Percentiles rank a stretch among this genome's conserved stretches.
Evolutionary conservation across 768 basidiomycete species (phyloP).

Genomic region (Psilocybe cyanescens): DNA sequence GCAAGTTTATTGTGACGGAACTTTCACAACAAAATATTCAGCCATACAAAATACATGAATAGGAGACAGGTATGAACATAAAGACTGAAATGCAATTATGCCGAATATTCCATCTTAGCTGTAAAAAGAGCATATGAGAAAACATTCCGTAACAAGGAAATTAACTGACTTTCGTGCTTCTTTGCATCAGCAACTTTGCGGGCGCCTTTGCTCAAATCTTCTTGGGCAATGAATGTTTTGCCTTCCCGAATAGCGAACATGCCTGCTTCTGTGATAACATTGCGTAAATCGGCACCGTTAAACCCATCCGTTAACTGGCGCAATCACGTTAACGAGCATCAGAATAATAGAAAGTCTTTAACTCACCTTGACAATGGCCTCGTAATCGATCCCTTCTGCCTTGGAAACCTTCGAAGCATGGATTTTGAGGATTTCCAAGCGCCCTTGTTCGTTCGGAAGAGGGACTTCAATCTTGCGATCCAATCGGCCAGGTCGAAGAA

Average conservation of each 20-base stretch:
- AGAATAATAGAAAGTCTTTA: background rate
- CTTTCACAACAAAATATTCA: background rate
- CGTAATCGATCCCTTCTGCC: constrained; percentile 94
- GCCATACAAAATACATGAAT: constrained; percentile 4
- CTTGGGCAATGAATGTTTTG: constrained; percentile 90
- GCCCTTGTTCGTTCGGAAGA: constrained; percentile 95
- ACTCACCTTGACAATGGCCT: constrained; percentile 92
- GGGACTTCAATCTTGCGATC: constrained; percentile 99
- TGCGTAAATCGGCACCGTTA: constrained; percentile 96
- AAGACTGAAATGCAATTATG: constrained; percentile 28
- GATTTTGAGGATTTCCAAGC: constrained; percentile 96
- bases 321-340: background rate
- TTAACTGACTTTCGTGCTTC: constrained; percentile 90
- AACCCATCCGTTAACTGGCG: constrained; percentile 83
- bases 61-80: constrained; percentile 13
- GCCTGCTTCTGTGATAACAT: constrained; percentile 93
- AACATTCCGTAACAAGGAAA: background rate
- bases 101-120: constrained; percentile 62
- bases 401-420: constrained; percentile 95
- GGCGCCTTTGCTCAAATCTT: constrained; percentile 95
- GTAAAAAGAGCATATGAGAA: constrained; percentile 8
- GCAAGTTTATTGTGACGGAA: background rate
- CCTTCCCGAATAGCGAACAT: constrained; percentile 99
- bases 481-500: constrained; percentile 92
- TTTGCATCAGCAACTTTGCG: constrained; percentile 95